Conservation (phyloP, 768 basidiomycete species). For the Hemileccinum impolitum region DNA sequence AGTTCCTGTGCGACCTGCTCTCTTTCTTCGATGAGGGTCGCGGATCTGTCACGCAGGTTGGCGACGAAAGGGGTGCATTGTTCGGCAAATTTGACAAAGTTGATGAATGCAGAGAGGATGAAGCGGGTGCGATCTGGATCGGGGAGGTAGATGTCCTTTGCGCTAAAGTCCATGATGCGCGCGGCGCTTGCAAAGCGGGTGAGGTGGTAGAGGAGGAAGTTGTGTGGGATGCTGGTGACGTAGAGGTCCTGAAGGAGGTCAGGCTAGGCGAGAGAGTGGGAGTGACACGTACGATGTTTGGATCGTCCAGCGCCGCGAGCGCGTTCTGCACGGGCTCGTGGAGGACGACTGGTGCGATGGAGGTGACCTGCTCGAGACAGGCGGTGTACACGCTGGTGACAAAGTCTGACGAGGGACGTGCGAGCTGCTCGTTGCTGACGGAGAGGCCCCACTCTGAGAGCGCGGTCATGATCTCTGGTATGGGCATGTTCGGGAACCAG, state of each 20-base stretch:
- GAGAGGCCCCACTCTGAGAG: slow-evolving; percentile 68
- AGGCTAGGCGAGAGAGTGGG: not conserved
- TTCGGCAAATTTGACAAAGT: slow-evolving; percentile 87
- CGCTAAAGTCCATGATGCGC: slow-evolving; percentile 70
- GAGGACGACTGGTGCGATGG: slow-evolving; percentile 55
- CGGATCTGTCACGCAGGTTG: slow-evolving; percentile 58
- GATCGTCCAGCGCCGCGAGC: slow-evolving; percentile 46
- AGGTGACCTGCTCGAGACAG: slow-evolving; percentile 70
- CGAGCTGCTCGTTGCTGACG: slow-evolving; percentile 64
- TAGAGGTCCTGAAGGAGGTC: slow-evolving; percentile 57
- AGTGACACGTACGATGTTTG: slow-evolving; percentile 48
- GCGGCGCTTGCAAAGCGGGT: slow-evolving; percentile 71
- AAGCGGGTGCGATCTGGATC: slow-evolving; percentile 71
- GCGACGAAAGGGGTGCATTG: slow-evolving; percentile 63
- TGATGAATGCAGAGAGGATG: slow-evolving; percentile 85
- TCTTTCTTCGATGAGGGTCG: slow-evolving; percentile 57
- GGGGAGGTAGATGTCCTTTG: slow-evolving; percentile 71
- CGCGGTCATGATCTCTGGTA: slow-evolving; percentile 59
- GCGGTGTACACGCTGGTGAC: slow-evolving; percentile 67
- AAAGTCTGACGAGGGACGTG: slow-evolving; percentile 65
- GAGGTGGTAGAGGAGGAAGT: slow-evolving; percentile 70
- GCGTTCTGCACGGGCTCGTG: slow-evolving; percentile 56
- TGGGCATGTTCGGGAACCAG: slow-evolving; percentile 66
- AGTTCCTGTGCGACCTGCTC: slow-evolving; percentile 51
- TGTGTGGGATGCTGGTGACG: slow-evolving; percentile 52